phyloP scores from a whole-genome alignment of 2,329 filamentous ascomycete genomes.

The Elsinoe australis region DNA sequence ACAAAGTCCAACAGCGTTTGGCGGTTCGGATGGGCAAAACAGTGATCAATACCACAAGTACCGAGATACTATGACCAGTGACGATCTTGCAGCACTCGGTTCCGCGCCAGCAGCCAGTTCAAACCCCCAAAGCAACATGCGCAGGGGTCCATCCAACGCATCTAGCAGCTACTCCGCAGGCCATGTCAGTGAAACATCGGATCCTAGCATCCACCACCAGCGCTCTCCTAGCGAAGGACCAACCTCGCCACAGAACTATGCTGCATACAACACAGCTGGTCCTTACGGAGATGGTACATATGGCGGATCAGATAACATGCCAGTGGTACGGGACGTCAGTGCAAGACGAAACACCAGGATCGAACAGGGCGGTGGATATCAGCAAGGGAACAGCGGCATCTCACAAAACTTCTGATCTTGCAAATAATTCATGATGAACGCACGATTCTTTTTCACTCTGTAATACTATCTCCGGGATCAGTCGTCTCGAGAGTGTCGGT shows the following conservation, averaged over 20 bases:
- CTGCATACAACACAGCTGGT: slow-evolving; percentile 47
- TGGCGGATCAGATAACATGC: slow-evolving; percentile 53
- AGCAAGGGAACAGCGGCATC: slow-evolving; percentile 84
- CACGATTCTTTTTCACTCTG: slow-evolving; percentile 12
- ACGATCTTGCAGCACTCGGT: slow-evolving; percentile 76
- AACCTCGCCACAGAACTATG: slow-evolving; percentile 41
- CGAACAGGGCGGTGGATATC: slow-evolving; percentile 80
- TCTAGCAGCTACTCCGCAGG: slow-evolving; percentile 90
- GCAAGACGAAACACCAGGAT: slow-evolving; percentile 91
- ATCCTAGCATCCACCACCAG: slow-evolving; percentile 20
- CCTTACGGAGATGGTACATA: slow-evolving; percentile 51
- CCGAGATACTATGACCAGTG: slow-evolving; percentile 55
- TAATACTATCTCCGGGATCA: slow-evolving; percentile 15
- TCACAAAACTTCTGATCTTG: slow-evolving; percentile 71
- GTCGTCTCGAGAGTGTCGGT: slow-evolving; percentile 4
- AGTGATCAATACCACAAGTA: slow-evolving; percentile 50
- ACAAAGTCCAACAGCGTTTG: slow-evolving; percentile 43
- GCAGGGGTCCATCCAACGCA: slow-evolving; percentile 85
- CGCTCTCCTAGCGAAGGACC: slow-evolving; percentile 41
- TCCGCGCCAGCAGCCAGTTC: slow-evolving; percentile 55
- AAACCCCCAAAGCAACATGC: slow-evolving; percentile 65
- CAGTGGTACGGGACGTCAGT: slow-evolving; percentile 86
- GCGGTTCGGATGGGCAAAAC: slow-evolving; percentile 60
- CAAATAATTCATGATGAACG: slow-evolving; percentile 14
- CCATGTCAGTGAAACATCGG: slow-evolving; percentile 59